Evolutionary conservation across 2,329 filamentous ascomycete genomes (phyloP).

Genomic region (Purpureocillium lavendulum): DNA sequence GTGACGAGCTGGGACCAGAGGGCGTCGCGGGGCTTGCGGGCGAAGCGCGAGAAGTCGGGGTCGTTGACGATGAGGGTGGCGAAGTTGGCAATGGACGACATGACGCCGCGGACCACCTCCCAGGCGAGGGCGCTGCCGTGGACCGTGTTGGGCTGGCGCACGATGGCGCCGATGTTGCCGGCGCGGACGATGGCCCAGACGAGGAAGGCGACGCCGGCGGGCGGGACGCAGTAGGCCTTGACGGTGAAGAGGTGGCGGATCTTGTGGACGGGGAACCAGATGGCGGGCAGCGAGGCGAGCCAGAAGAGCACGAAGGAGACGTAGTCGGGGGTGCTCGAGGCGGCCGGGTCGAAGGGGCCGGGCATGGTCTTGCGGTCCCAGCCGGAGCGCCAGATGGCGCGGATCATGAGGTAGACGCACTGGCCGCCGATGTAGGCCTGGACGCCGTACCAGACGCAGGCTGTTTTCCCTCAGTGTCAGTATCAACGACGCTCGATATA

Average conservation of each 20-base stretch:
- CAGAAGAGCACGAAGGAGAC: slow-evolving; percentile 84
- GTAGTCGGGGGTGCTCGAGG: slow-evolving; percentile 68
- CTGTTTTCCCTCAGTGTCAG: slow-evolving; percentile 28
- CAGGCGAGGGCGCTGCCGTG: slow-evolving; percentile 66
- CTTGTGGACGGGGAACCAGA: slow-evolving; percentile 85
- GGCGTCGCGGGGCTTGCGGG: slow-evolving; percentile 64
- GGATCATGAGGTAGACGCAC: slow-evolving; percentile 85
- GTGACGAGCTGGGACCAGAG: slow-evolving; percentile 73
- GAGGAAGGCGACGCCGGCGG: slow-evolving; percentile 77
- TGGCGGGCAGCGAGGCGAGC: slow-evolving; percentile 69
- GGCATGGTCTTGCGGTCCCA: slow-evolving; percentile 53
- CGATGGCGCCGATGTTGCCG: slow-evolving; percentile 74
- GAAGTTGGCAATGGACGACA: slow-evolving; percentile 87
- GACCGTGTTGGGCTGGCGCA: slow-evolving; percentile 56
- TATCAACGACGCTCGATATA: too few relatives aligned
- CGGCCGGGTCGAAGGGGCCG: slow-evolving; percentile 55
- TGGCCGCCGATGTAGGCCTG: slow-evolving; percentile 78
- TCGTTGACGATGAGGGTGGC: slow-evolving; percentile 78
- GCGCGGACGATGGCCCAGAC: slow-evolving; percentile 80
- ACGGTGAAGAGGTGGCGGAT: slow-evolving; percentile 86
- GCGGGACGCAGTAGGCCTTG: slow-evolving; percentile 77
- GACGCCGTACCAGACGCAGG: slow-evolving; percentile 82
- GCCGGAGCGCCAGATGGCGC: slow-evolving; percentile 63
- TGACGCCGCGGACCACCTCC: slow-evolving; percentile 77
- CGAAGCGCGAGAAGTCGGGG: slow-evolving; percentile 81